Evolutionary conservation across 2,329 filamentous ascomycete genomes (phyloP).

Genomic region (Periconia digitata): DNA sequence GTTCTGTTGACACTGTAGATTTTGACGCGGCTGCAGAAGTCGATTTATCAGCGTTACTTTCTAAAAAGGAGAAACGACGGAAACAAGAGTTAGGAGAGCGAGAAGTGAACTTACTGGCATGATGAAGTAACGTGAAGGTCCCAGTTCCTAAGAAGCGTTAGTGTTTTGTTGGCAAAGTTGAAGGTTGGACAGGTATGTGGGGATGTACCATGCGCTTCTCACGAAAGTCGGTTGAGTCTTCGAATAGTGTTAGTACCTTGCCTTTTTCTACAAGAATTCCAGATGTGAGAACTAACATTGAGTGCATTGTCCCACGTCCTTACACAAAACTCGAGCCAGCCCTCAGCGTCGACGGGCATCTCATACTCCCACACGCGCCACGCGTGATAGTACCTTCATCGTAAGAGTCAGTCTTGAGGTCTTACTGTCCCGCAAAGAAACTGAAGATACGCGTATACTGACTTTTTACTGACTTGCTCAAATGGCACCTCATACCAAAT

Average conservation of each 20-base stretch:
- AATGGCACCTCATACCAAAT: conserved; percentile 65
- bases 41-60: conserved; percentile 14
- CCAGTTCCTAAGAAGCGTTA: conserved; percentile 59
- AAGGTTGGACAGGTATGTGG: neutral
- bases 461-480: conserved; percentile 62
- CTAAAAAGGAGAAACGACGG: neutral
- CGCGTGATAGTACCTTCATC: conserved; percentile 51
- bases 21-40: conserved; percentile 46
- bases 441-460: conserved; percentile 13
- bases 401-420: no score
- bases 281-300: conserved; percentile 36
- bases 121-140: conserved; percentile 66
- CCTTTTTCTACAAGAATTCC: conserved; percentile 18
- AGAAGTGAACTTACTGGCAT: conserved; percentile 49
- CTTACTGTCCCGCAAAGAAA: no score
- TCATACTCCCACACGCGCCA: conserved; percentile 68
- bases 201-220: conserved; percentile 44
- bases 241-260: conserved; percentile 10
- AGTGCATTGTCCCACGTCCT: conserved; percentile 50
- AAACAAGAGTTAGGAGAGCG: neutral
- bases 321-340: conserved; percentile 50
- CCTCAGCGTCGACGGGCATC: conserved; percentile 58
- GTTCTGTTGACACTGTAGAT: conserved; percentile 62
- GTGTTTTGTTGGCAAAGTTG: no score
- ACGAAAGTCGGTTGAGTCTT: conserved; percentile 49